These are phyloP conservation scores for Paulinella micropora DNA, from an alignment of 78 protist genomes.

Conservation along the genomic window DNA sequence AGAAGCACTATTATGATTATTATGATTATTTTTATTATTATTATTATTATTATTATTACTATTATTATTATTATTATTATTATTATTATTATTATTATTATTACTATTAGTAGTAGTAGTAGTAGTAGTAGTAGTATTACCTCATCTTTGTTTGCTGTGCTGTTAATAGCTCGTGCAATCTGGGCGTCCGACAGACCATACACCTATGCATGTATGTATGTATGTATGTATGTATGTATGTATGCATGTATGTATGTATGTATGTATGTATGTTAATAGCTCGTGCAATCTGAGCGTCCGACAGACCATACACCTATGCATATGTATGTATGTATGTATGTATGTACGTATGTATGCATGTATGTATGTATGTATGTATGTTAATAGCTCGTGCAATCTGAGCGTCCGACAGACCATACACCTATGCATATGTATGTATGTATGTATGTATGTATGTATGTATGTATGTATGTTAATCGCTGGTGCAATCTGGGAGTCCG, in stretches of 20 bases:
- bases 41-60: too few species aligned
- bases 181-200: not conserved
- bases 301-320: not conserved
- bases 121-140: too few species aligned
- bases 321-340: not conserved
- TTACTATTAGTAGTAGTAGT: too few species aligned
- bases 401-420: not conserved
- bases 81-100: too few species aligned
- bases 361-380: not conserved
- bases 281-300: constrained; percentile 60
- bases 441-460: not conserved
- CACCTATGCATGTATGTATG: not conserved
- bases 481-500: too few species aligned
- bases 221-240: not conserved
- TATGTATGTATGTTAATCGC: not conserved
- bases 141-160: too few species aligned
- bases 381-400: not conserved
- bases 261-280: too few species aligned
- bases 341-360: not conserved
- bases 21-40: too few species aligned
- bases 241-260: not conserved
- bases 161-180: too few species aligned
- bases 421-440: not conserved
- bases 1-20: too few species aligned
- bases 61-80: too few species aligned